A percentile compares a stretch with the other conserved stretches of the same genome.
phyloP scores from a whole-genome alignment of 2,329 filamentous ascomycete species.

The Trichoderma hamatum region DNA sequence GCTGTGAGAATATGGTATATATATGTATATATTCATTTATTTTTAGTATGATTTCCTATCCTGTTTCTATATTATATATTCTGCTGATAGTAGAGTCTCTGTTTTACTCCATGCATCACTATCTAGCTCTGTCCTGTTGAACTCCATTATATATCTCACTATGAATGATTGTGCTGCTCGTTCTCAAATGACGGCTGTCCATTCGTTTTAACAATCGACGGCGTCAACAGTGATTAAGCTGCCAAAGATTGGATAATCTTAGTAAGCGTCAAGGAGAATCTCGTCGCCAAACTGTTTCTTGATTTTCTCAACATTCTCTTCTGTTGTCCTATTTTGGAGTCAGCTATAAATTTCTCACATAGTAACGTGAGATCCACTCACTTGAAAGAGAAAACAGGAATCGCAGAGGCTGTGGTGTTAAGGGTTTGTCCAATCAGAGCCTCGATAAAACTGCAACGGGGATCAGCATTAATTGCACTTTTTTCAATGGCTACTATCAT shows the following conservation, averaged over 20 bases:
- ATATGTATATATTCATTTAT: background rate
- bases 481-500: background rate
- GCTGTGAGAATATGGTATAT: background rate
- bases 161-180: background rate
- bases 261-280: background rate
- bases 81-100: background rate
- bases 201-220: background rate
- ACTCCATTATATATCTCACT: background rate
- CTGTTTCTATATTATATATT: background rate
- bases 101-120: background rate
- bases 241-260: background rate
- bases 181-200: background rate
- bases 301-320: constrained; percentile 2
- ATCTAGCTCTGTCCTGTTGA: background rate
- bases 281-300: background rate
- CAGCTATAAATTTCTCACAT: background rate
- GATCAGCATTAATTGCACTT: background rate
- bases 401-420: background rate
- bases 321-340: constrained; percentile 2
- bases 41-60: background rate
- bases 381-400: constrained; percentile 12
- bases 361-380: background rate
- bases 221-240: background rate
- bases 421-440: background rate
- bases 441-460: background rate